Evolutionary conservation across 1,139 yeast species (phyloP), one percentile per base, ranked within the genome.

Genomic region (Pichia sp.): DNA sequence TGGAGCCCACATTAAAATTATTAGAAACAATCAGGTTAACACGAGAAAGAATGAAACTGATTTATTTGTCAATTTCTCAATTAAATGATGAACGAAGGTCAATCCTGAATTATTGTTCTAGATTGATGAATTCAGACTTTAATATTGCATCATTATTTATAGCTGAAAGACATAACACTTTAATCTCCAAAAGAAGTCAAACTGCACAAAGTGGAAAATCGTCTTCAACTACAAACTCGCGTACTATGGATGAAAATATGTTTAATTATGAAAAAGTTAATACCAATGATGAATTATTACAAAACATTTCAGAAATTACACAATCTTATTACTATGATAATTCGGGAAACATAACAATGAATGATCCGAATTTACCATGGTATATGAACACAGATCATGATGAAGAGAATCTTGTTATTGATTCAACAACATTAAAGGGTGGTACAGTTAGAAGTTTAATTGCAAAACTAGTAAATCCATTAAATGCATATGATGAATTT

Each of bases 391-490:
- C 59, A 12, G 81, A 88, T 29, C 95, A 87, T 56, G 82, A 81
- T 48, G 95, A 86, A 54, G 79, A 72, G 53, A 86, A 82, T 53
- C 69, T 90, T 50, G 71, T 87, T 25, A 80, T 80, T 57, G 95
- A 89, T 57, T 70, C 79, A 38, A 81, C 81, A 53, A 94, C 92
- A 3, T 75, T 90, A 44, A 84, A 85, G 61, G 97, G 97, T 42
- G 97, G 97, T 7, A 82, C 95, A 0, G 77, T 80, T 49, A 81
- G 77, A 47, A 96, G 96, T 0, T 68, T 92, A 47, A 75, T 92
- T 13, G 86, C 92, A 45, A 89, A 86, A 63, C 72, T 92, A 52
- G 87, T 96, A 0, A 86, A 85, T 59, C 96, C 90, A 61, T 80
- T 79, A 50, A 67, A 76, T 42, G 36, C 37, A 5, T 70, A 77